Evolutionary conservation across 495 filamentous ascomycete genomes (phyloP).

Genomic region (Darksidea phi): DNA sequence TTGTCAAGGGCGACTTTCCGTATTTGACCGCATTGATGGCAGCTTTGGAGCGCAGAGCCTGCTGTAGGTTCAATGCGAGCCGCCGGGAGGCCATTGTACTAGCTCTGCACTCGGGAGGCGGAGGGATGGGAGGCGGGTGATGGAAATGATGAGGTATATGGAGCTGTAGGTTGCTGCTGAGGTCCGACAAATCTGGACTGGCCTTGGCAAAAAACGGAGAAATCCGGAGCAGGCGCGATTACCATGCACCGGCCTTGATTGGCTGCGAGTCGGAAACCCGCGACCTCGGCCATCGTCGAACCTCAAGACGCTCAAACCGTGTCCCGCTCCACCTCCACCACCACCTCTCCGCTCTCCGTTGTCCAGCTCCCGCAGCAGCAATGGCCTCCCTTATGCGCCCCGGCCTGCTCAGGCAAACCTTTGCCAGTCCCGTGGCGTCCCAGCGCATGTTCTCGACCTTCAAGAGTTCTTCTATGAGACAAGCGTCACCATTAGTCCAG

Average conservation of each 20-base stretch:
- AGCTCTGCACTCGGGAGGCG: conserved; percentile 5
- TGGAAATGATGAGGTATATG: conserved; percentile 6
- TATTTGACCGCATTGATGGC: conserved; percentile 65
- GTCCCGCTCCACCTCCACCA: conserved; percentile 4
- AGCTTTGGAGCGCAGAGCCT: conserved; percentile 79
- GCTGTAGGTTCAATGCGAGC: conserved; percentile 83
- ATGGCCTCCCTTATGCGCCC: conserved; percentile 47
- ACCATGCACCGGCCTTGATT: too few relatives aligned
- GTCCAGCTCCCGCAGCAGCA: conserved; percentile 11
- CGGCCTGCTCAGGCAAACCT: conserved; percentile 40
- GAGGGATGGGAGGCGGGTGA: conserved; percentile 21
- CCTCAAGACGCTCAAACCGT: conserved; percentile 8
- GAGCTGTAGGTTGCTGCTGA: conserved; percentile 14
- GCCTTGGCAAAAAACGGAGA: too few relatives aligned
- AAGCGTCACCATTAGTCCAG: conserved; percentile 29
- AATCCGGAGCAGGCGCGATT: too few relatives aligned
- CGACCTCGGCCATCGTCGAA: conserved; percentile 10
- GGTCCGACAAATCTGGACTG: too few relatives aligned
- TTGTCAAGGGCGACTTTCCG: conserved; percentile 55
- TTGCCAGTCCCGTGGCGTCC: conserved; percentile 30
- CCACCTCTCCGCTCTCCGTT: conserved; percentile 1
- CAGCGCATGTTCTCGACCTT: conserved; percentile 36
- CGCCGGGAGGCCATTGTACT: conserved; percentile 87
- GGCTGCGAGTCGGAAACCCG: neutral
- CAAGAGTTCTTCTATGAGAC: conserved; percentile 33